Base-by-base conservation (phyloP, 1,284 basidiomycete species). In the Rhodotorula sp. region DNA sequence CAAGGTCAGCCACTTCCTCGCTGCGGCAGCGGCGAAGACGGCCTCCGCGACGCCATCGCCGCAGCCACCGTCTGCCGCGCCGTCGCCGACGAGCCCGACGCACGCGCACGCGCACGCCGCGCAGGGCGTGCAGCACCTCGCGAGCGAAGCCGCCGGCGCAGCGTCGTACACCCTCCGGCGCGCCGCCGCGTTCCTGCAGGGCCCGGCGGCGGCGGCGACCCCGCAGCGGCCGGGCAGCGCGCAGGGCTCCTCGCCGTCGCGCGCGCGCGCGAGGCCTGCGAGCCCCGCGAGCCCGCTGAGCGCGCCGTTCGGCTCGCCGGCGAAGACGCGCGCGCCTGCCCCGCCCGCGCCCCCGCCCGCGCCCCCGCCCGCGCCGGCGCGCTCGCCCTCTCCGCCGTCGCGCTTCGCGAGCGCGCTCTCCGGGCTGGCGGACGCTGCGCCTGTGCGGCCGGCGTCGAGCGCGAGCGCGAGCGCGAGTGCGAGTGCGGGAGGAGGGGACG, bases 401-500 rank as follows among this genome's bases (percentile, higher is more conserved):
- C 61, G 67, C 13, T 61, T 60, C 39, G 50, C 55, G 32, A 22
- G 57, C 25, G 39, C 61, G 32, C 29, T 63, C n/a, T 53, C 60
- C 25, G 50, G 60, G 1, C 67, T 66, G 10, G 36, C 61, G 4
- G 21, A 60, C 56, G 21, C 41, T 6, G 15, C 29, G 15, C 34
- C 53, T 36, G 2, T 5, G 2, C 17, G 54, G 9, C 59, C 68
- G 21, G 44, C 46, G 25, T 22, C 57, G n/a, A 4, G 50, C 22
- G 2, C 39, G 25, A 1, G 44, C 4, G 36, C 19, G 37, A 37
- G 15, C 15, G 25, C 39, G 13, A 15, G 21, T 5, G 60, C 39
- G 37, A 12, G 55, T 84, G 85, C 10, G 84, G 39, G 83, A 84
- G 62, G 84, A 84, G 44, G 80, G 80, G 36, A 79, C 80, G 46